Conservation (phyloP, 208 protist genomes). For the Lotmaria passim region DNA sequence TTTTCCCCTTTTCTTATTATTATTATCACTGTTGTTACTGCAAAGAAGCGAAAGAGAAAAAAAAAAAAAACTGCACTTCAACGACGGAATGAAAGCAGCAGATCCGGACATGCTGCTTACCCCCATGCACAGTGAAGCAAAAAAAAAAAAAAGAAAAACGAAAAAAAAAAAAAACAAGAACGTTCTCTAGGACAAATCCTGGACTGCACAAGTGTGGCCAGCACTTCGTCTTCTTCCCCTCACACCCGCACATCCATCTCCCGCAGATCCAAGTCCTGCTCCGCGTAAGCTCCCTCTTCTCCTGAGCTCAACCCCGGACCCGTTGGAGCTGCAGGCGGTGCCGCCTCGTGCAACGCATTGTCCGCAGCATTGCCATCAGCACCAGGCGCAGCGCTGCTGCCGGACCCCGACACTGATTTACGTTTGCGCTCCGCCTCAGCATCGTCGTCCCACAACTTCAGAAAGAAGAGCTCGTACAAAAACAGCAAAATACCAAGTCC, state of each 20-base stretch:
- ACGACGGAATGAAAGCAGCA: too few species aligned
- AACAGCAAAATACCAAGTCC: constrained; percentile 18
- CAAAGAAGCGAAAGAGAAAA: background rate
- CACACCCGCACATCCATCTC: constrained; percentile 12
- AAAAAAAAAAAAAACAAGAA: background rate
- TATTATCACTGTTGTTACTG: too few species aligned
- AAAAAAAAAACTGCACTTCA: background rate
- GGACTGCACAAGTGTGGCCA: too few species aligned
- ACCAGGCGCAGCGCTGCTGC: background rate
- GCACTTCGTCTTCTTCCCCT: background rate
- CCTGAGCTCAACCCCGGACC: background rate
- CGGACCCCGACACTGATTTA: background rate
- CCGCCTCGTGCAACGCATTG: background rate
- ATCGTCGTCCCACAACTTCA: constrained; percentile 19
- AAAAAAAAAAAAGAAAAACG: too few species aligned
- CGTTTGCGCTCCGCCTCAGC: constrained; percentile 5
- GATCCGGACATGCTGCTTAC: too few species aligned
- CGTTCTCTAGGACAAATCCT: background rate
- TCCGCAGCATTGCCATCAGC: background rate
- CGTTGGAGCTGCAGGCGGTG: background rate
- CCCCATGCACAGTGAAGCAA: too few species aligned
- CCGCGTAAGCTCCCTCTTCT: background rate
- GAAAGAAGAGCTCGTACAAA: constrained; percentile 27
- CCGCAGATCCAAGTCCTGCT: constrained; percentile 2
- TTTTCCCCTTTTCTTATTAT: too few species aligned